phyloP scores from a whole-genome alignment of 768 basidiomycete species.

The Myochromella boudieri region DNA sequence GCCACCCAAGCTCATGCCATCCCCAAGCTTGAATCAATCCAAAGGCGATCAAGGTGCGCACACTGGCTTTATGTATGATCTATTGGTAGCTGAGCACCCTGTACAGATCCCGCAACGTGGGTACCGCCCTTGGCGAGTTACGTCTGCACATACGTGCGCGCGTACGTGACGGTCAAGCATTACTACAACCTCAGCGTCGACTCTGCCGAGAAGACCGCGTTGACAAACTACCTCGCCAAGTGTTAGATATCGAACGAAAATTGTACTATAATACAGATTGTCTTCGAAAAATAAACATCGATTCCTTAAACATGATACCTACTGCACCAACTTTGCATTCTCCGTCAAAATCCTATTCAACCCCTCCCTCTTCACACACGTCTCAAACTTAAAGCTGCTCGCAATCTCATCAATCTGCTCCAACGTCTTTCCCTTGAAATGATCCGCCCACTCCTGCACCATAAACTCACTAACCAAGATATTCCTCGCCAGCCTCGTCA shows the following conservation, averaged over 20 bases:
- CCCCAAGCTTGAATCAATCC: conserved; percentile 40
- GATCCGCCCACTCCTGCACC: conserved; percentile 71
- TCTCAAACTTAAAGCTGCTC: conserved; percentile 69
- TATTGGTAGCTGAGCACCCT: neutral
- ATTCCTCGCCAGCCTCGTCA: conserved; percentile 60
- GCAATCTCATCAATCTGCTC: conserved; percentile 72
- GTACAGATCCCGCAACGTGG: conserved; percentile 50
- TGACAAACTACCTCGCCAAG: conserved; percentile 35
- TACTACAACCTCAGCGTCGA: conserved; percentile 49
- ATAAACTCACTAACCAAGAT: conserved; percentile 73
- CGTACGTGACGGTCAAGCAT: conserved; percentile 55
- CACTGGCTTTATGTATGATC: neutral
- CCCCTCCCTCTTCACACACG: conserved; percentile 67
- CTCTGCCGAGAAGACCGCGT: conserved; percentile 48
- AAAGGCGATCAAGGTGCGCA: conserved; percentile 44
- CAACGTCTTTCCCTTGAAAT: conserved; percentile 58
- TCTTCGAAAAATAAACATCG: neutral
- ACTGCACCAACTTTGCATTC: conserved; percentile 33
- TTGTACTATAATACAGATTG: neutral
- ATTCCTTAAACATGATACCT: neutral
- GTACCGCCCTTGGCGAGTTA: conserved; percentile 48
- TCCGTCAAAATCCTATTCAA: conserved; percentile 56
- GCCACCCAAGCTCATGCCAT: neutral
- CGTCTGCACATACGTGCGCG: conserved; percentile 51
- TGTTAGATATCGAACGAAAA: neutral